Conservation (phyloP, 2,329 filamentous ascomycete species). For the Ascocoryne sarcoides region DNA sequence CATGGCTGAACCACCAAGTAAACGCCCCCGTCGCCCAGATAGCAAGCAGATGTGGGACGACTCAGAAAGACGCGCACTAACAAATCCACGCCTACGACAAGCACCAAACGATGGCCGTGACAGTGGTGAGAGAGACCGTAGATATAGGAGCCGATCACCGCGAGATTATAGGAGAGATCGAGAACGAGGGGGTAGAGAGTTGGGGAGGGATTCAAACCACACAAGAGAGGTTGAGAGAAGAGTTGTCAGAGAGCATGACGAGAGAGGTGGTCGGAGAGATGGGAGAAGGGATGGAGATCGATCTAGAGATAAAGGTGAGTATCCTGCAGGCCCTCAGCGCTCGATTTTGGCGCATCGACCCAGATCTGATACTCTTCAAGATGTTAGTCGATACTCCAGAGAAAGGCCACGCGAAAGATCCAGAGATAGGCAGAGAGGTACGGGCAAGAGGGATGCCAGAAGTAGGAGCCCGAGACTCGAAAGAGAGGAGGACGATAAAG, state of each 20-base stretch:
- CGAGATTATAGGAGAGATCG: slow-evolving; percentile 13
- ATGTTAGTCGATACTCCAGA: slow-evolving; percentile 14
- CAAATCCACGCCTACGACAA: slow-evolving; percentile 26
- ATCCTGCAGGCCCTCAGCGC: neutral
- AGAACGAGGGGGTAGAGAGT: slow-evolving; percentile 13
- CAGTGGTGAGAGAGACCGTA: slow-evolving; percentile 28
- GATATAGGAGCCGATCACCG: slow-evolving; percentile 28
- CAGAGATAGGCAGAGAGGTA: slow-evolving; percentile 9
- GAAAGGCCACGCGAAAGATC: slow-evolving; percentile 16
- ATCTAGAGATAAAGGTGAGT: slow-evolving; percentile 9
- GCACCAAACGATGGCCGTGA: slow-evolving; percentile 26
- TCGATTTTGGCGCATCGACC: slow-evolving; percentile 3
- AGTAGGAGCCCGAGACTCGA: slow-evolving; percentile 13
- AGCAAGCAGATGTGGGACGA: slow-evolving; percentile 56
- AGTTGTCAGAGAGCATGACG: slow-evolving; percentile 9
- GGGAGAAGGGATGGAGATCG: slow-evolving; percentile 5
- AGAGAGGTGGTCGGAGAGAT: slow-evolving; percentile 4
- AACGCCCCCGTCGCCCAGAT: slow-evolving; percentile 42
- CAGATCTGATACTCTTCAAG: slow-evolving; percentile 15
- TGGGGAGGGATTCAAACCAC: slow-evolving; percentile 19
- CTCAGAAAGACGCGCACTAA: slow-evolving; percentile 27
- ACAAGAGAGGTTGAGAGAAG: slow-evolving; percentile 10
- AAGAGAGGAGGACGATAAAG: slow-evolving; percentile 2
- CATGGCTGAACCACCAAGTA: slow-evolving; percentile 47
- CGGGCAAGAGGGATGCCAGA: slow-evolving; percentile 12